Base-by-base conservation (phyloP, 2,329 filamentous ascomycete species). In the Penicillium polonicum region DNA sequence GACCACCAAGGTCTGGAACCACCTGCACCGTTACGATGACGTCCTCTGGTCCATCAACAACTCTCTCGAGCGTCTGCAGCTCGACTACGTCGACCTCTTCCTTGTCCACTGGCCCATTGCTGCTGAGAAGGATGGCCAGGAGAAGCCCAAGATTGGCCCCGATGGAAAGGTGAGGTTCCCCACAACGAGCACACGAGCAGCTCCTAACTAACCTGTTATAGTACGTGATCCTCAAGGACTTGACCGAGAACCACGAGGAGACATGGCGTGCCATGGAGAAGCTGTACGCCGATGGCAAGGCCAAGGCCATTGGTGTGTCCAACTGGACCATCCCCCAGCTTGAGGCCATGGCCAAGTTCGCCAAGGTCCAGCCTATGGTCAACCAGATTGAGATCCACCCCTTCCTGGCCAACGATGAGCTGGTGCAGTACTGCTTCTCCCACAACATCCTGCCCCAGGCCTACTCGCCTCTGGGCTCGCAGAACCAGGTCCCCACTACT, bases 1-100 rank as follows among this genome's bases (percentile, higher is more conserved):
- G 67, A 76, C 71, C 68, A 81, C 79, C 64, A 82, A 82, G 71
- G 79, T 82, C 61, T 82, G 80, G 80, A 80, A 81, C 68, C 78
- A 82, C 69, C 74, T 81, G 51, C 78, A 80, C 70, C 75, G 83
- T 46, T 68, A 67, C 33, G 76, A 79, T 29, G 74, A 78, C 54
- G 76, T 81, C 7, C 63, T 76, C 60, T 79, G 81, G 60, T 81
- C 83, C 15, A 80, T 91, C 61, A 70, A 83, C 15, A 72, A 79
- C 60, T 88, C 86, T 1, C 82, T 92, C 35, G 73, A 82, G 71
- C 87, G 85, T 63, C 82, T 91, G n/a, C 80, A 82, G 17, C 76
- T 89, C 27, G 85, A 88, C 62, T 90, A 91, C 68, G 82, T 92
- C 10, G 88, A 92, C 71, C 80, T 90, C 45, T 91, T 89, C 73